phyloP scores from a whole-genome alignment of 768 basidiomycete species.

The Macrolepiota dolichaula region DNA sequence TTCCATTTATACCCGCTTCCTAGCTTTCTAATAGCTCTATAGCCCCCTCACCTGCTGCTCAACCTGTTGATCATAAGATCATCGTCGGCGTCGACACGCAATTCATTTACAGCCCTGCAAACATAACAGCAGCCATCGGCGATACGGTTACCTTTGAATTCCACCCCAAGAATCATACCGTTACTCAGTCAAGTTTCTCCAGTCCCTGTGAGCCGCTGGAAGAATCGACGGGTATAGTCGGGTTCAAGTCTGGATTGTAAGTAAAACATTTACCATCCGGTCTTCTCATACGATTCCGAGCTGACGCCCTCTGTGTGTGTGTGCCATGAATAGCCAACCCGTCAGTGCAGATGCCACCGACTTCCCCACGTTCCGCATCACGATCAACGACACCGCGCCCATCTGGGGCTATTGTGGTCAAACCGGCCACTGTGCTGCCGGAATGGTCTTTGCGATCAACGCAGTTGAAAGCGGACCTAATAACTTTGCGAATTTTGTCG shows the following conservation, averaged over 20 bases:
- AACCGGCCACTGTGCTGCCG: constrained; percentile 45
- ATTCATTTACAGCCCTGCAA: constrained; percentile 32
- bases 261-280: constrained; percentile 13
- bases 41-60: constrained; percentile 25
- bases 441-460: constrained; percentile 69
- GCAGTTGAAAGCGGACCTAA: constrained; percentile 46
- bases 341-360: constrained; percentile 34
- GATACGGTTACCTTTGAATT: constrained; percentile 44
- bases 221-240: constrained; percentile 20
- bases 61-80: constrained; percentile 32
- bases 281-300: not conserved
- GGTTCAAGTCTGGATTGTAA: constrained; percentile 44
- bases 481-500: constrained; percentile 48
- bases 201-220: constrained; percentile 30
- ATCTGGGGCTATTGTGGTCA: constrained; percentile 63
- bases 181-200: constrained; percentile 37
- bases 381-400: constrained; percentile 48
- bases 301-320: not conserved
- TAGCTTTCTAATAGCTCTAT: not conserved
- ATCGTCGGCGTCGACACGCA: constrained; percentile 34
- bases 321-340: constrained; percentile 35
- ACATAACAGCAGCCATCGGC: constrained; percentile 35
- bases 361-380: constrained; percentile 46
- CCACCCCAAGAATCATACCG: constrained; percentile 46
- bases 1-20: not conserved